A percentile compares a stretch with the other conserved stretches of the same genome.
phyloP scores from a whole-genome alignment of 805 yeast genomes.

The Zygoascus ofunaensis region DNA sequence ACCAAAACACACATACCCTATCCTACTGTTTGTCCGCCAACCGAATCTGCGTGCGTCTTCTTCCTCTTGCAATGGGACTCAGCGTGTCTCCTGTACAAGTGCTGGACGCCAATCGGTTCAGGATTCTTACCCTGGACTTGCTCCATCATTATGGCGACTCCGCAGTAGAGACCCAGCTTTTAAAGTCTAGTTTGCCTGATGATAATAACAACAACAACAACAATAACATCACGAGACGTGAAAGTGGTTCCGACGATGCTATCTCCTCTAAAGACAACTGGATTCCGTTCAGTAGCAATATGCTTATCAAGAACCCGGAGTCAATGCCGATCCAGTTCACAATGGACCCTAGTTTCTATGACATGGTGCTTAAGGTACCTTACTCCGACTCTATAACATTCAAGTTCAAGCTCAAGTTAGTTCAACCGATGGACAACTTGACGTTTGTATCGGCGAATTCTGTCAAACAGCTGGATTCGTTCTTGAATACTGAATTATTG shows the following conservation, averaged over 20 bases:
- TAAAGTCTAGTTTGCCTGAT: neutral
- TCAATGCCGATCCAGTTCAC: neutral
- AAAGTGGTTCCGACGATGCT: no score
- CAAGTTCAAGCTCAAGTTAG: constrained; percentile 12
- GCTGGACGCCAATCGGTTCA: neutral
- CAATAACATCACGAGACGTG: no score
- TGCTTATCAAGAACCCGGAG: neutral
- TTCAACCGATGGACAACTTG: constrained; percentile 17
- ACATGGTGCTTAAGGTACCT: constrained; percentile 17
- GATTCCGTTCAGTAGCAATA: neutral
- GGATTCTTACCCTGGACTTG: neutral
- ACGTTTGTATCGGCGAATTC: constrained; percentile 26
- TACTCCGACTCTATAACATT: constrained; percentile 9
- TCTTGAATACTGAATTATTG: constrained; percentile 29
- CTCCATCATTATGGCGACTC: neutral
- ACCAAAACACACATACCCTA: no score
- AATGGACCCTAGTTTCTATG: neutral
- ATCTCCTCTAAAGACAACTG: neutral
- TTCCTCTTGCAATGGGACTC: neutral
- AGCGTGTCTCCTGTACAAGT: neutral
- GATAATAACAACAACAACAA: neutral
- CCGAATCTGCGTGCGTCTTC: no score
- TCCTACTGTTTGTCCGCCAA: no score
- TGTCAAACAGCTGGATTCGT: constrained; percentile 22
- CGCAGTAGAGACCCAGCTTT: neutral